Evolutionary conservation across 2,329 filamentous ascomycete species (phyloP).

Genomic region (Helicocarpus griseus): DNA sequence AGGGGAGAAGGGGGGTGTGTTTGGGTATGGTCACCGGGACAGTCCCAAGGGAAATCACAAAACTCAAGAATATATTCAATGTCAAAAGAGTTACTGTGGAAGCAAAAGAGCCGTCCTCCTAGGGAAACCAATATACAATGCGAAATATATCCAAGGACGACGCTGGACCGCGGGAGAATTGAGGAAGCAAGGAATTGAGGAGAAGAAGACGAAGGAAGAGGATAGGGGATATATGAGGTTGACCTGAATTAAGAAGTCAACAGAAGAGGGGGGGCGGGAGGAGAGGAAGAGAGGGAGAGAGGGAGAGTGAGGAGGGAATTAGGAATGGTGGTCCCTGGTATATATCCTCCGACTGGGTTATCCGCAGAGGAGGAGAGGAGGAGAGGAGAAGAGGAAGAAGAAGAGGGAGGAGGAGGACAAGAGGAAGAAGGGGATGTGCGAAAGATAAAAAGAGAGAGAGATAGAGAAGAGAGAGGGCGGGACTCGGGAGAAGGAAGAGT

Average conservation of each 20-base stretch:
- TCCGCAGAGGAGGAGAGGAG: conserved; percentile 4
- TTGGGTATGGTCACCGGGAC: conserved; percentile 9
- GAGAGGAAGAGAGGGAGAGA: neutral
- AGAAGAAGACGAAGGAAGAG: neutral
- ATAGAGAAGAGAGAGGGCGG: conserved; percentile 7
- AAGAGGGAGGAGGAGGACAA: conserved; percentile 6
- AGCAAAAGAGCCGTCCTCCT: neutral
- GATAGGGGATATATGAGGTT: neutral
- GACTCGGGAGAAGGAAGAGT: neutral
- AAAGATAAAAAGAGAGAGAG: neutral
- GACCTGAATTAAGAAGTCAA: neutral
- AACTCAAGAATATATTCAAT: neutral
- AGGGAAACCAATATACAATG: neutral
- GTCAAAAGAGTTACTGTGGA: neutral
- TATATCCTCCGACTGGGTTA: conserved; percentile 3
- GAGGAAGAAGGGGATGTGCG: conserved; percentile 6
- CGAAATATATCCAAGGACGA: neutral
- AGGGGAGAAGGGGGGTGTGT: conserved; percentile 1
- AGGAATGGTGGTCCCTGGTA: conserved; percentile 4
- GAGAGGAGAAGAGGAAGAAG: conserved; percentile 8
- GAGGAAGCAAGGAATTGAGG: neutral
- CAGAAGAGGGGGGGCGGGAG: neutral
- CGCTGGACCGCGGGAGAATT: neutral
- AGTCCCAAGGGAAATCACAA: neutral
- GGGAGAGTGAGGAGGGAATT: neutral